These are phyloP conservation scores for Kernera saxatilis DNA, from an alignment of 345 rosid genomes.

Conservation along the genomic window DNA sequence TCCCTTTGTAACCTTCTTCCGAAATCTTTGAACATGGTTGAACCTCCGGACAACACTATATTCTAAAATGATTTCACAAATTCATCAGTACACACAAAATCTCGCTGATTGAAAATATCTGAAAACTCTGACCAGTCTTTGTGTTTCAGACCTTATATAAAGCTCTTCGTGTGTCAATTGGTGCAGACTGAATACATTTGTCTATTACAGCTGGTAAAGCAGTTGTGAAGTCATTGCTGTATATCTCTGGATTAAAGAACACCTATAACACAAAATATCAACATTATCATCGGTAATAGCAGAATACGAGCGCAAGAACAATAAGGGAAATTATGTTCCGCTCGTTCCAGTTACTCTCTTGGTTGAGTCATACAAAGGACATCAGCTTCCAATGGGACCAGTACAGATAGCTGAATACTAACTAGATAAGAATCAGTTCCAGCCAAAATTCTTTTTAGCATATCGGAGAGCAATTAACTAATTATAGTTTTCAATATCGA, in stretches of 20 bases:
- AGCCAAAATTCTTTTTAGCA: neutral
- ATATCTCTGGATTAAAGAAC: conserved; percentile 93
- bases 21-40: conserved; percentile 99
- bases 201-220: conserved; percentile 87
- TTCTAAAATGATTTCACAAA: conserved; percentile 49
- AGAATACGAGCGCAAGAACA: neutral
- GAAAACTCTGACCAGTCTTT: neutral
- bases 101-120: neutral
- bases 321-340: neutral
- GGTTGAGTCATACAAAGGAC: neutral
- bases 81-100: neutral
- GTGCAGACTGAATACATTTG: conserved; percentile 95
- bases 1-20: conserved; percentile 96
- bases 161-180: conserved; percentile 96
- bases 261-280: conserved; percentile 48
- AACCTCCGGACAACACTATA: conserved; percentile 94
- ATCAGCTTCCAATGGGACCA: neutral
- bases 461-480: neutral
- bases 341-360: neutral
- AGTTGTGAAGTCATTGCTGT: conserved; percentile 63
- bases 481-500: neutral
- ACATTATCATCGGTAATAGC: neutral
- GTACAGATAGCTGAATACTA: neutral
- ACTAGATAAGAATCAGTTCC: neutral
- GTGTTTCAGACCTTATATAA: conserved; percentile 68